Base-by-base conservation (phyloP, 257 asterid species). In the Sherardia arvensis region DNA sequence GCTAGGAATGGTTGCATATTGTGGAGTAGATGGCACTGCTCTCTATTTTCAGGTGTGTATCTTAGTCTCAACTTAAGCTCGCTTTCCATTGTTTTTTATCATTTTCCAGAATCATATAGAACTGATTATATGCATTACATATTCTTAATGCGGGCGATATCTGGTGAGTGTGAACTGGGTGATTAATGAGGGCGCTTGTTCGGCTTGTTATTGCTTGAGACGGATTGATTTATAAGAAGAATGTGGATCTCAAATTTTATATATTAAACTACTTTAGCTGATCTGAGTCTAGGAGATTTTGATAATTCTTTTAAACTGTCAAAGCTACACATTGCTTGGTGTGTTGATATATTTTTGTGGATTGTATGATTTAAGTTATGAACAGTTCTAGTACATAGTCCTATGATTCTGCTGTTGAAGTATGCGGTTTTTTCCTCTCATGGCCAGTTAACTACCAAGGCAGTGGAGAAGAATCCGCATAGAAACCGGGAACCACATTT, bases 1-100 rank as follows among this genome's bases (percentile, higher is more conserved):
- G 34, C 40, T 62, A 91, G 98, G 96, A 64, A 65, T 75, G 87
- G 87, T 81, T 75, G 99, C 96, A 66, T 93, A 90, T 65, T 93
- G 97, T 68, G 80, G 88, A 53, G 96, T 81, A 66, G 97, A 89
- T 40, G 97, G 99, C 76, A 79, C 77, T 49, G 74, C 86, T 70
- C 59, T 69, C 68, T 82, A 81, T 85, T 92, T 92, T 79, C 89
- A 84, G 96, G 98, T 87, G 63, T 78, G 71, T 40, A 7, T 43
- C 26, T 32, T 48, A 23, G 14, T 38, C 68, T 73, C 68, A 25
- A 69, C 6, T 48, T 30, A 36, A 21, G 27, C 17, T 65, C 26
- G 61, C 47, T 27, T 59, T 38, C 36, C 45, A 30, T 21, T 61
- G 48, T 11, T 45, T 70, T 22, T 21, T 48, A 2, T 32, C 56